Conservation (phyloP, 306 rosid species). For the Rosa persica region DNA sequence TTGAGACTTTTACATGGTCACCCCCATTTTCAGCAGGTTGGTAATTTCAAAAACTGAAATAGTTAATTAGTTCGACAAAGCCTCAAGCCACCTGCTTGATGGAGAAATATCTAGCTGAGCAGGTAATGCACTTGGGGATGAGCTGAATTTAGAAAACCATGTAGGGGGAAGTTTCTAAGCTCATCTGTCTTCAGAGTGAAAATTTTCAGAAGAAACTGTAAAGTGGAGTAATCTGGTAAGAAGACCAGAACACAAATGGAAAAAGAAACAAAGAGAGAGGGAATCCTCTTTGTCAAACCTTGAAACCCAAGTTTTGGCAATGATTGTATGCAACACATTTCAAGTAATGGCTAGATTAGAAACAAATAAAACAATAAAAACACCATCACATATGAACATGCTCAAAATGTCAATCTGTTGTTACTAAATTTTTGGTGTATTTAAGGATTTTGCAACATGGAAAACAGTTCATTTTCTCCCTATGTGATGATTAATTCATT, state of each 20-base stretch:
- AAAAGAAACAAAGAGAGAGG: background rate
- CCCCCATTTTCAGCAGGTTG: background rate
- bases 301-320: background rate
- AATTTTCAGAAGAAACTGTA: background rate
- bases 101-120: constrained; percentile 3
- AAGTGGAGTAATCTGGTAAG: background rate
- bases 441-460: background rate
- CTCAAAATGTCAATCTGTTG: background rate
- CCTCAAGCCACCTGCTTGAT: background rate
- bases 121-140: background rate
- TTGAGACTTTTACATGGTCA: background rate
- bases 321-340: background rate
- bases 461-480: background rate
- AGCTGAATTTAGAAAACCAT: background rate
- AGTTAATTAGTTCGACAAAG: background rate
- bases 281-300: background rate
- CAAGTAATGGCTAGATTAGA: background rate
- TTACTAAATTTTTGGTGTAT: background rate
- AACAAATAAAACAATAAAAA: background rate
- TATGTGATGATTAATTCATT: background rate
- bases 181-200: background rate
- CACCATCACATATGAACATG: background rate
- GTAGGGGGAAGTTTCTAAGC: background rate
- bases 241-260: background rate
- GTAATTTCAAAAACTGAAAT: background rate